phyloP scores from a whole-genome alignment of 805 yeast genomes.

The Kuraishia piskuri region DNA sequence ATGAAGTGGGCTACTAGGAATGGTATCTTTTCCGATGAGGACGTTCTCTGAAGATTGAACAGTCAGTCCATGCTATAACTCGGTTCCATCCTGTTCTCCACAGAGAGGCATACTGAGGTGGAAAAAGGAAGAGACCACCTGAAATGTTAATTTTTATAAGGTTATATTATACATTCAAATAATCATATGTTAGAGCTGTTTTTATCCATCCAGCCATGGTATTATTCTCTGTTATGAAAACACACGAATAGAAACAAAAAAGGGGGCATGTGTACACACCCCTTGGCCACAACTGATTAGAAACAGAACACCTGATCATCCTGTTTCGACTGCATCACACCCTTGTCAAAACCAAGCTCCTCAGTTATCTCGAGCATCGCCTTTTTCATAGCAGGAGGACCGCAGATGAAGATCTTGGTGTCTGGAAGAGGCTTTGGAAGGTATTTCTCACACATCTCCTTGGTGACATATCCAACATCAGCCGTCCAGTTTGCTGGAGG shows the following conservation, averaged over 20 bases:
- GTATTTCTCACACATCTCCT: slow-evolving; percentile 43
- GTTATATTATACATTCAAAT: too few species aligned
- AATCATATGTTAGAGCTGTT: too few species aligned
- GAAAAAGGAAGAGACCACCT: too few species aligned
- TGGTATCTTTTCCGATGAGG: slow-evolving; percentile 42
- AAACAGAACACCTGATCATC: slow-evolving; percentile 29
- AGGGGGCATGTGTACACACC: too few species aligned
- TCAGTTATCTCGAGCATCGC: slow-evolving; percentile 38
- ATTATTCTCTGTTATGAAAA: too few species aligned
- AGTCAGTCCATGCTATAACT: too few species aligned
- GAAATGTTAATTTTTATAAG: too few species aligned
- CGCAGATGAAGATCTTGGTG: slow-evolving; percentile 62
- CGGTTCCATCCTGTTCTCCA: background rate
- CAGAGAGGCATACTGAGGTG: background rate
- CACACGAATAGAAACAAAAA: too few species aligned
- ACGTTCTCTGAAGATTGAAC: background rate
- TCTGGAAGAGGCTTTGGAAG: slow-evolving; percentile 41
- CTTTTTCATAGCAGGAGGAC: slow-evolving; percentile 64
- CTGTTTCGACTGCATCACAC: slow-evolving; percentile 19
- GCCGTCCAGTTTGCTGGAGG: slow-evolving; percentile 49
- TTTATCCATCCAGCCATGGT: too few species aligned
- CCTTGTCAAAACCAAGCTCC: slow-evolving; percentile 53
- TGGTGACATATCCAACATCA: slow-evolving; percentile 56
- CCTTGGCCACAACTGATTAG: too few species aligned
- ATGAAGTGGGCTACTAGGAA: slow-evolving; percentile 76